Evolutionary conservation across 176 grass and related monocot genomes (phyloP).

Genomic region (Chloris gayana): DNA sequence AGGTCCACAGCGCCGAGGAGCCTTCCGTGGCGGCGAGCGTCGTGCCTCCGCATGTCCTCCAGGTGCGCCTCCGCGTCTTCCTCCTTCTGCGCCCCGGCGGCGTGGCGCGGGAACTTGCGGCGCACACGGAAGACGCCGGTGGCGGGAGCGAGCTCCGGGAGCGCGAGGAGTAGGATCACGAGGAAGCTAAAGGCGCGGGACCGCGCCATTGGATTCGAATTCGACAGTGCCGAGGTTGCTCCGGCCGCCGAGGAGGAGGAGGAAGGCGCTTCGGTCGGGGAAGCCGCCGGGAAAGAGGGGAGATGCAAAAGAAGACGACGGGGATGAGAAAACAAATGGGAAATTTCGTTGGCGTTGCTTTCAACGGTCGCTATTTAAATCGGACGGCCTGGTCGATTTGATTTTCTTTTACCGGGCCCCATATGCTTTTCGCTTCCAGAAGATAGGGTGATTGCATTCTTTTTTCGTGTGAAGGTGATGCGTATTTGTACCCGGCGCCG

Average conservation of each 20-base stretch:
- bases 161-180: slow-evolving; percentile 13
- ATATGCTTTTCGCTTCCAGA: background rate
- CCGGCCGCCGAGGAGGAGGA: background rate
- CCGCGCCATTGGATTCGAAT: background rate
- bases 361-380: background rate
- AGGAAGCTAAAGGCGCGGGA: background rate
- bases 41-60: slow-evolving; percentile 57
- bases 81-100: background rate
- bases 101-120: slow-evolving; percentile 63
- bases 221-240: background rate
- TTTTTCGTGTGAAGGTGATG: background rate
- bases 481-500: background rate
- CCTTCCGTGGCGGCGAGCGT: slow-evolving; percentile 52
- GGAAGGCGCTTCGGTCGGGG: background rate
- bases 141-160: slow-evolving; percentile 30
- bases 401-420: background rate
- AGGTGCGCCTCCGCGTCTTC: slow-evolving; percentile 3
- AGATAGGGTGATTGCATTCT: background rate
- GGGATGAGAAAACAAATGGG: background rate
- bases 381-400: background rate
- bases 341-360: background rate
- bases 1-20: slow-evolving; percentile 64
- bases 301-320: background rate
- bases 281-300: background rate
- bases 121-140: slow-evolving; percentile 72